Evolutionary conservation across 176 grass and related monocot genomes (phyloP).

Genomic region (Stipa capillata): DNA sequence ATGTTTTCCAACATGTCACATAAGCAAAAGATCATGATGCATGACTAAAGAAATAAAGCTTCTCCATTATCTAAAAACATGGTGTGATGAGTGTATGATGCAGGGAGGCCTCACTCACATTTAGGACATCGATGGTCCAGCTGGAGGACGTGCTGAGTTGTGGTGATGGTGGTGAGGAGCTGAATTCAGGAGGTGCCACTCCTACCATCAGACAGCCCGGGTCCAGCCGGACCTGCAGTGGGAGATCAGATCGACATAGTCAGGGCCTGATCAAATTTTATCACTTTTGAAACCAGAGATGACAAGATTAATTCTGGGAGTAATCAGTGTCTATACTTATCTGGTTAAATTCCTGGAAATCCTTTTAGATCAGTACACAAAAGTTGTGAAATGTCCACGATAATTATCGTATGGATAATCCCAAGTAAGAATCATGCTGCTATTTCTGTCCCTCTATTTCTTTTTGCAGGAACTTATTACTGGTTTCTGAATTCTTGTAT

Average conservation of each 20-base stretch:
- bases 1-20: neutral
- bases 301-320: neutral
- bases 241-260: neutral
- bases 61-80: too few species aligned
- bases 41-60: too few species aligned
- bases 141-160: neutral
- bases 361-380: neutral
- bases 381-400: too few species aligned
- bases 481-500: too few species aligned
- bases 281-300: neutral
- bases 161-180: neutral
- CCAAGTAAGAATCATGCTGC: too few species aligned
- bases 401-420: too few species aligned
- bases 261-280: neutral
- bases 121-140: constrained; percentile 43
- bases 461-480: too few species aligned
- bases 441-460: too few species aligned
- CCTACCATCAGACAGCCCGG: constrained; percentile 12
- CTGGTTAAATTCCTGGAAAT: neutral
- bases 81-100: too few species aligned
- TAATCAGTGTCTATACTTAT: neutral
- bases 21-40: too few species aligned
- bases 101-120: constrained; percentile 18
- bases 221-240: constrained; percentile 32
- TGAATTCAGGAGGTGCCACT: constrained; percentile 11